Percentiles rank a stretch among this genome's conserved stretches.
Evolutionary conservation across 768 basidiomycete species (phyloP).

Genomic region (Pisolithus orientalis): DNA sequence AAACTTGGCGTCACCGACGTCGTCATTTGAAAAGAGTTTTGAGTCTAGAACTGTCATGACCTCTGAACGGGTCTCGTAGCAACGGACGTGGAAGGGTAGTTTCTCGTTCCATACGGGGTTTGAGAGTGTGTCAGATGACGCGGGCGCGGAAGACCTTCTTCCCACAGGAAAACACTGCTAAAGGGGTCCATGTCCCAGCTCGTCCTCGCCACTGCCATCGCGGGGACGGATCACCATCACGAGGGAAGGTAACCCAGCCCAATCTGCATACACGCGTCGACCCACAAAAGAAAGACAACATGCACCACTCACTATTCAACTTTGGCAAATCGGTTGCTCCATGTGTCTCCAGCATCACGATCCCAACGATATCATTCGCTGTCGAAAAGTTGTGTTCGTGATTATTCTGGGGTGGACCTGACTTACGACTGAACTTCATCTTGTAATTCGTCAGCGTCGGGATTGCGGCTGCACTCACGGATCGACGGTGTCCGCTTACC

Average conservation of each 20-base stretch:
- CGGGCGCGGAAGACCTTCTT: conserved; percentile 96
- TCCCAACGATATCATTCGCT: conserved; percentile 81
- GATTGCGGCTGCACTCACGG: conserved; percentile 25
- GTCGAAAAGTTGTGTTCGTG: conserved; percentile 54
- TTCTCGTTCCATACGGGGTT: conserved; percentile 93
- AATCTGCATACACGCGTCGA: neutral
- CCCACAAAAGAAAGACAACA: neutral
- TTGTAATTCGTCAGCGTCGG: conserved; percentile 19
- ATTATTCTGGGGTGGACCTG: conserved; percentile 28
- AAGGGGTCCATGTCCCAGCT: conserved; percentile 98
- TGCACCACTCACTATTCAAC: conserved; percentile 63
- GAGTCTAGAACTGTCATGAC: conserved; percentile 83
- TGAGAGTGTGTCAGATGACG: conserved; percentile 76
- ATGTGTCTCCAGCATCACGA: conserved; percentile 91
- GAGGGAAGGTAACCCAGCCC: too few relatives aligned
- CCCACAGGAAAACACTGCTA: conserved; percentile 91
- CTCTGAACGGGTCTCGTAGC: conserved; percentile 75
- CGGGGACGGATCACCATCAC: too few relatives aligned
- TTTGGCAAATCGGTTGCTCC: conserved; percentile 79
- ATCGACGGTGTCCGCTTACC: conserved; percentile 24
- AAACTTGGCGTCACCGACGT: conserved; percentile 74
- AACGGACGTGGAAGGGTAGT: conserved; percentile 87
- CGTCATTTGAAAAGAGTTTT: conserved; percentile 88
- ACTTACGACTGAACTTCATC: conserved; percentile 32
- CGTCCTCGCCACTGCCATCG: conserved; percentile 64